phyloP scores from a whole-genome alignment of 352 stramenopile species.

The Elongisporangium prolatum region DNA sequence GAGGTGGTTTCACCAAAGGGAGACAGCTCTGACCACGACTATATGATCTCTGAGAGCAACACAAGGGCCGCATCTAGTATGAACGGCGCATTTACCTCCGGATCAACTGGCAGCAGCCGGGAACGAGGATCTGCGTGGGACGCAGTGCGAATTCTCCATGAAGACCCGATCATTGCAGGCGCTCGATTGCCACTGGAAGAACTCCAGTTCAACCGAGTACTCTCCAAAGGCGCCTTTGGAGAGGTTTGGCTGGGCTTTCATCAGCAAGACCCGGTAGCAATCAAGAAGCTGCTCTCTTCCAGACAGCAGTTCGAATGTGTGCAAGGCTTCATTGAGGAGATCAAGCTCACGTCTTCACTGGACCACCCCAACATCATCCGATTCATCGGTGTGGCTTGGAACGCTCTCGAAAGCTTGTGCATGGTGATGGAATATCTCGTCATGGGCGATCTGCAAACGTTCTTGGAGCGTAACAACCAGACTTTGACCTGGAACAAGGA shows the following conservation, averaged over 20 bases:
- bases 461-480: conserved; percentile 20
- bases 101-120: too few relatives aligned
- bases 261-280: conserved; percentile 20
- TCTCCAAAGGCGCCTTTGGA: conserved; percentile 41
- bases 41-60: too few relatives aligned
- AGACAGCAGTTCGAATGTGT: conserved; percentile 31
- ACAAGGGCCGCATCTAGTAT: too few relatives aligned
- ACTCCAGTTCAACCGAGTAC: conserved; percentile 26
- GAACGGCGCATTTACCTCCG: too few relatives aligned
- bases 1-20: too few relatives aligned
- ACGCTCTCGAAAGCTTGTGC: conserved; percentile 33
- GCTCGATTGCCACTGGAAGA: conserved; percentile 31
- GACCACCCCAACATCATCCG: conserved; percentile 37
- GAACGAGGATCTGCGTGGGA: too few relatives aligned
- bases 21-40: too few relatives aligned
- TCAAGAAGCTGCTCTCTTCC: conserved; percentile 39
- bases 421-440: conserved; percentile 53
- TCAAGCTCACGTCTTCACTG: conserved; percentile 36
- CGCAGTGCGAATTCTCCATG: too few relatives aligned
- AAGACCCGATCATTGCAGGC: neutral
- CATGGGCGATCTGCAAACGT: conserved; percentile 37
- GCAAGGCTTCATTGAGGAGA: conserved; percentile 46
- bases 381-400: conserved; percentile 49
- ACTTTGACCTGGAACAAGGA: conserved; percentile 24
- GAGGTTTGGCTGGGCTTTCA: conserved; percentile 39